Evolutionary conservation across 1,139 yeast genomes (phyloP), one percentile per base, ranked within the genome.

Genomic region (Yamadazyma mexicana): DNA sequence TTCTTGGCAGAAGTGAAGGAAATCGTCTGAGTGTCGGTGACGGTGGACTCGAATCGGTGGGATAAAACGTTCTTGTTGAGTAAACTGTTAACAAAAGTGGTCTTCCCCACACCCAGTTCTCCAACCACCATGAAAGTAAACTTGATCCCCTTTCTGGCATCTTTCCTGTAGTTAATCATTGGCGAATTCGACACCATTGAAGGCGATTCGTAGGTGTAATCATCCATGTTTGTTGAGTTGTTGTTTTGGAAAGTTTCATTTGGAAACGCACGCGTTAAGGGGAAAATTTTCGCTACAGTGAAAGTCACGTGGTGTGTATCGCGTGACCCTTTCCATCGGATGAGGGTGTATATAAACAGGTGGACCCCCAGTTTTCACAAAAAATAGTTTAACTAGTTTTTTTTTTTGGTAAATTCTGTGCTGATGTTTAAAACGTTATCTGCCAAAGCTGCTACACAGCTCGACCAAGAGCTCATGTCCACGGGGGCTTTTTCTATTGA

Each of bases 381-480:
- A 6, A 5, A 20, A 20, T 20, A n/a, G n/a, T n/a, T n/a, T n/a
- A 5, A 20, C 5, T 20, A 20, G 22, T 20, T 5, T 20, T 8
- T 20, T 20, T 8, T 20, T 20, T 20, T 20, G 5, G 22, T 8
- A n/a, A n/a, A n/a, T n/a, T n/a, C n/a, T n/a, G n/a, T 20, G 8
- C 22, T 8, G 8, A 45, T 43, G 34, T 54, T 66, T 43, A 65
- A 58, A 40, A 65, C 76, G 1, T 66, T 83, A 2, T 64, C 83
- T 1, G 81, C 96, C 0, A 75, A 77, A 42, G 66, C 81, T 0
- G 98, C 98, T 0, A 83, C 94, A 0, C 79, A 75, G 33, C 74
- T 92, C 31, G 98, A 92, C 55, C 74, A 75, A 45, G 96, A 89
- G 54, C 73, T 92, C 49, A 92, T 92, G 98, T 81, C 94, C 7